Conservation (phyloP, 108 stramenopile genomes). For the Asterionellopsis glacialis region DNA sequence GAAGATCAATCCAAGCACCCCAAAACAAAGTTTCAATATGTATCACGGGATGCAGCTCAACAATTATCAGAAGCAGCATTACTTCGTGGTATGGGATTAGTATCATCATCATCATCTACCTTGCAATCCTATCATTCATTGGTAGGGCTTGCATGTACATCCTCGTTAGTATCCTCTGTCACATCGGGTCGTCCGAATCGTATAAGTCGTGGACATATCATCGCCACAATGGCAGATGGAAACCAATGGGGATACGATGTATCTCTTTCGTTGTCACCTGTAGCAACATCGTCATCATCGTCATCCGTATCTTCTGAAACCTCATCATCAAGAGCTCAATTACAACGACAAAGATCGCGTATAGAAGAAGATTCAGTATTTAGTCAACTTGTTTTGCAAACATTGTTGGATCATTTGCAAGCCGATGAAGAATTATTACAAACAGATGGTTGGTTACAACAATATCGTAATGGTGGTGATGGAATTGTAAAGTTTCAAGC, state of each 20-base stretch:
- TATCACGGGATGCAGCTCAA: constrained; percentile 41
- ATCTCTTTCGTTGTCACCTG: constrained; percentile 10
- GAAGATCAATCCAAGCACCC: constrained; percentile 5
- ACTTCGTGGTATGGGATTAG: constrained; percentile 40
- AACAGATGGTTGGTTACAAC: neutral
- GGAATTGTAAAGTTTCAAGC: no score
- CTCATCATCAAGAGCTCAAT: neutral
- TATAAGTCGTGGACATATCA: constrained; percentile 46
- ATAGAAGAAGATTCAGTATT: constrained; percentile 34
- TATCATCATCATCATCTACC: no score
- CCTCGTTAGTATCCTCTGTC: constrained; percentile 36
- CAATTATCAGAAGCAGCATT: constrained; percentile 59
- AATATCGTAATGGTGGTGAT: constrained; percentile 1
- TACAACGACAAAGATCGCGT: constrained; percentile 2
- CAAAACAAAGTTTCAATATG: constrained; percentile 35
- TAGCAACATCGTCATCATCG: constrained; percentile 5
- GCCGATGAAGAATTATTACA: neutral
- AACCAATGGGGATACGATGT: constrained; percentile 26
- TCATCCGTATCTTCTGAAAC: no score
- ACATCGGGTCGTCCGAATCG: constrained; percentile 7
- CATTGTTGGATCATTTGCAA: constrained; percentile 1
- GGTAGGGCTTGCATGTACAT: constrained; percentile 66
- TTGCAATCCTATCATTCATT: constrained; percentile 26
- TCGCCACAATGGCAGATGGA: constrained; percentile 45
- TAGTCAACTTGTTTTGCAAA: constrained; percentile 23